These are phyloP conservation scores for Euphorbia pulcherrima DNA, from an alignment of 345 rosid genomes.

Conservation along the genomic window DNA sequence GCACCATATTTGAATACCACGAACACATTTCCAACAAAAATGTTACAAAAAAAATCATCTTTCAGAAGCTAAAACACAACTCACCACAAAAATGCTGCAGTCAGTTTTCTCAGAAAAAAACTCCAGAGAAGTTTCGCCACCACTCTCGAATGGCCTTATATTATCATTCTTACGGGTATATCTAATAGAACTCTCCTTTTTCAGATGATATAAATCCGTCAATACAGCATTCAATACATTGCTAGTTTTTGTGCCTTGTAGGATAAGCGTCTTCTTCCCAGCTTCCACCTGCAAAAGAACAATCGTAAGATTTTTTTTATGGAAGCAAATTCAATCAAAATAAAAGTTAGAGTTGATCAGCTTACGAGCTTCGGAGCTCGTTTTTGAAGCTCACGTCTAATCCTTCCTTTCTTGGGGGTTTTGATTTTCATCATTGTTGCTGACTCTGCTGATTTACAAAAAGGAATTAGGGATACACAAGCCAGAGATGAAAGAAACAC, in stretches of 20 bases:
- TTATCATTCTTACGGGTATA: conserved; percentile 87
- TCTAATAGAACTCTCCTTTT: conserved; percentile 66
- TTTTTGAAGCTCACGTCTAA: conserved; percentile 60
- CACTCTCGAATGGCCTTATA: conserved; percentile 85
- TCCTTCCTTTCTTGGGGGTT: conserved; percentile 51
- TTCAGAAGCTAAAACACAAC: conserved; percentile 9
- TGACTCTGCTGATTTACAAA: not conserved
- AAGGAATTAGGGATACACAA: not conserved
- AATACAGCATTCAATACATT: conserved; percentile 56
- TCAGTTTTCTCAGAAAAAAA: conserved; percentile 88
- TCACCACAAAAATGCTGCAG: conserved; percentile 86
- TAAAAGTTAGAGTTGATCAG: not conserved
- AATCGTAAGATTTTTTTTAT: not conserved
- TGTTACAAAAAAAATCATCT: not conserved
- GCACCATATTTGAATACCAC: not conserved
- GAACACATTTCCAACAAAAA: not conserved
- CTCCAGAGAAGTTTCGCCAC: conserved; percentile 91
- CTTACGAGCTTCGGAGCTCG: conserved; percentile 82
- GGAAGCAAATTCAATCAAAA: conserved; percentile 16
- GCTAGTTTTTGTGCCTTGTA: conserved; percentile 88
- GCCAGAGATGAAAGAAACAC: not conserved
- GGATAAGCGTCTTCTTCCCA: conserved; percentile 89
- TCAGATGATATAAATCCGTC: conserved; percentile 63
- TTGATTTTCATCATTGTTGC: conserved; percentile 51
- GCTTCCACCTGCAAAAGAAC: conserved; percentile 61